Conservation (phyloP, 257 asterid species). For the Pogostemon cablin region DNA sequence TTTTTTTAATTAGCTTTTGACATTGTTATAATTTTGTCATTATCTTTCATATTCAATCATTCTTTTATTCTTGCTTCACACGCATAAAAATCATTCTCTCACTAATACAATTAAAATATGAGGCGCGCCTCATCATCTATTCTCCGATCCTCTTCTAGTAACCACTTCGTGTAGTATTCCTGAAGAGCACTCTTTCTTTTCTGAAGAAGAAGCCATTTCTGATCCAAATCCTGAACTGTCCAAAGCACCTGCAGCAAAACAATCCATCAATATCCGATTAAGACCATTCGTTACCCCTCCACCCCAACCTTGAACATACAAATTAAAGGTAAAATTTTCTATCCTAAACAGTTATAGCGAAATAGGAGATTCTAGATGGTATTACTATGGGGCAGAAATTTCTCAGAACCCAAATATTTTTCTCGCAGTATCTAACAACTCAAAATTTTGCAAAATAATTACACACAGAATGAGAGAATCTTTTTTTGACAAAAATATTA, state of each 20-base stretch:
- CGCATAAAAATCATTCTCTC: too few relatives aligned
- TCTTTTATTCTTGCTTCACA: too few relatives aligned
- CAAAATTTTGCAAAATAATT: not conserved
- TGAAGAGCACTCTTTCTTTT: slow-evolving; percentile 85
- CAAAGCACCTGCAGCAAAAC: slow-evolving; percentile 77
- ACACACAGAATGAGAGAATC: not conserved
- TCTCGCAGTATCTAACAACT: not conserved
- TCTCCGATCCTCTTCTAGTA: slow-evolving; percentile 77
- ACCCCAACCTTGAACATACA: not conserved
- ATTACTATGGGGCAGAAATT: not conserved
- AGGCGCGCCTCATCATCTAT: slow-evolving; percentile 78
- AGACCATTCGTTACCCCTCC: not conserved
- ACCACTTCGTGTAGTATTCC: slow-evolving; percentile 71
- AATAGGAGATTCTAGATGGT: not conserved
- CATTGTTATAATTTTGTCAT: too few relatives aligned
- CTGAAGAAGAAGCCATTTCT: slow-evolving; percentile 93
- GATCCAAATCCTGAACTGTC: slow-evolving; percentile 90
- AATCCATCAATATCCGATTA: slow-evolving; percentile 28
- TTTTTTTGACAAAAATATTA: not conserved
- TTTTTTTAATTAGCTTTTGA: too few relatives aligned
- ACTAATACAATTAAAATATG: too few relatives aligned
- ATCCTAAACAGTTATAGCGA: not conserved
- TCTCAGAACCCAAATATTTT: not conserved
- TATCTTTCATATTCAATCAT: too few relatives aligned
- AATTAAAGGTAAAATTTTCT: not conserved